Evolutionary conservation across 352 stramenopile species (phyloP).

Genomic region (Globisporangium perplexum): DNA sequence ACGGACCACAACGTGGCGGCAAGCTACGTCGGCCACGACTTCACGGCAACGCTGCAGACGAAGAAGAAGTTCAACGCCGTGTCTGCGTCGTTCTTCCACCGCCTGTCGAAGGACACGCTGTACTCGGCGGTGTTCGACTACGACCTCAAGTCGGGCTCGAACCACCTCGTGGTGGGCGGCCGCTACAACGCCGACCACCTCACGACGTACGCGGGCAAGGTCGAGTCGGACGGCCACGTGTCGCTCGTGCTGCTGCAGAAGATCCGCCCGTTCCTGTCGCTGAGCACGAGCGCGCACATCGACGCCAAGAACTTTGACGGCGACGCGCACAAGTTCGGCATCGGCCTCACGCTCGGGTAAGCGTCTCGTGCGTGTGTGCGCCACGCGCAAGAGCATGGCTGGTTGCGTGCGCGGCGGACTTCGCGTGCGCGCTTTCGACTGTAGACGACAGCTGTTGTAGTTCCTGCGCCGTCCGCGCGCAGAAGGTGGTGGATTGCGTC

Average conservation of each 20-base stretch:
- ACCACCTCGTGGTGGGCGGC: constrained; percentile 76
- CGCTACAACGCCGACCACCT: constrained; percentile 78
- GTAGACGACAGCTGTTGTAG: background rate
- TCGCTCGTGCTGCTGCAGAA: constrained; percentile 84
- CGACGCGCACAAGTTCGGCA: constrained; percentile 89
- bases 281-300: constrained; percentile 82
- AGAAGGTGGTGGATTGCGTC: background rate
- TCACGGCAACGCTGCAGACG: constrained; percentile 68
- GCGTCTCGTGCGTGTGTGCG: background rate
- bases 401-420: background rate
- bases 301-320: constrained; percentile 91
- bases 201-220: constrained; percentile 82
- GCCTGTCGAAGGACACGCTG: constrained; percentile 74
- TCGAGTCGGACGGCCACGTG: constrained; percentile 84
- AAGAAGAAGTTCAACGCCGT: constrained; percentile 87
- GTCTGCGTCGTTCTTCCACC: constrained; percentile 79
- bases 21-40: constrained; percentile 75
- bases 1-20: constrained; percentile 80
- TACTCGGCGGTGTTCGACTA: constrained; percentile 88
- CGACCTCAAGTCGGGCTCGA: constrained; percentile 80
- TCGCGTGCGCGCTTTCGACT: background rate
- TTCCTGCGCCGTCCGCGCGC: background rate
- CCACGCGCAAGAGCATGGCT: no score
- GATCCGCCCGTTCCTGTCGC: constrained; percentile 77
- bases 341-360: constrained; percentile 86